Conservation (phyloP, 306 rosid species). For the Pueraria montana region DNA sequence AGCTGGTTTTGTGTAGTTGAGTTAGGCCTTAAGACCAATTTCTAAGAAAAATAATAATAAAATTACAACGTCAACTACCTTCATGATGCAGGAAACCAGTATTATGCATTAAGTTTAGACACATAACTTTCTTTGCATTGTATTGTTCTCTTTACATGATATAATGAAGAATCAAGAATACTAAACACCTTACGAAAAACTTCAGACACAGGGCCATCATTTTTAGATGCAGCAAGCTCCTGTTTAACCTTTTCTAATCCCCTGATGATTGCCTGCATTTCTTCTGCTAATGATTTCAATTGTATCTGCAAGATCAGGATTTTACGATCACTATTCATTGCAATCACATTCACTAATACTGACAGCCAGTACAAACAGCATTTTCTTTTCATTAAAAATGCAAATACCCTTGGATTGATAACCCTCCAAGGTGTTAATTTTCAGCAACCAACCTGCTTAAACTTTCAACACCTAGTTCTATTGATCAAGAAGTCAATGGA, state of each 20-base stretch:
- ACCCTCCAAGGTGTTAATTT: constrained; percentile 1
- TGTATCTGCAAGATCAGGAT: constrained; percentile 76
- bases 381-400: constrained; percentile 28
- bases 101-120: constrained; percentile 35
- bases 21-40: too few relatives aligned
- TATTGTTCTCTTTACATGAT: constrained; percentile 12
- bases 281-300: constrained; percentile 98
- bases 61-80: not conserved
- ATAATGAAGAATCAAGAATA: constrained; percentile 43
- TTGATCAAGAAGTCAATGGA: not conserved
- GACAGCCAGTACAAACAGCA: constrained; percentile 1
- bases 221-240: constrained; percentile 88
- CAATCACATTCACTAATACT: constrained; percentile 32
- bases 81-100: constrained; percentile 11
- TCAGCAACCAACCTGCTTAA: constrained; percentile 29
- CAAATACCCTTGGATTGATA: constrained; percentile 9
- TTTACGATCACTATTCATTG: constrained; percentile 37
- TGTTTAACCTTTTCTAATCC: constrained; percentile 94
- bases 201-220: constrained; percentile 94
- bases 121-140: constrained; percentile 5
- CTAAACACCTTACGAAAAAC: constrained; percentile 74
- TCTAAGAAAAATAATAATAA: too few relatives aligned
- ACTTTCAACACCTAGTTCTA: not conserved
- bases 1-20: too few relatives aligned
- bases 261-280: constrained; percentile 94